A percentile compares a stretch with the other conserved stretches of the same genome.
Conservation (phyloP, 257 asterid genomes). For the Buddleja alternifolia region DNA sequence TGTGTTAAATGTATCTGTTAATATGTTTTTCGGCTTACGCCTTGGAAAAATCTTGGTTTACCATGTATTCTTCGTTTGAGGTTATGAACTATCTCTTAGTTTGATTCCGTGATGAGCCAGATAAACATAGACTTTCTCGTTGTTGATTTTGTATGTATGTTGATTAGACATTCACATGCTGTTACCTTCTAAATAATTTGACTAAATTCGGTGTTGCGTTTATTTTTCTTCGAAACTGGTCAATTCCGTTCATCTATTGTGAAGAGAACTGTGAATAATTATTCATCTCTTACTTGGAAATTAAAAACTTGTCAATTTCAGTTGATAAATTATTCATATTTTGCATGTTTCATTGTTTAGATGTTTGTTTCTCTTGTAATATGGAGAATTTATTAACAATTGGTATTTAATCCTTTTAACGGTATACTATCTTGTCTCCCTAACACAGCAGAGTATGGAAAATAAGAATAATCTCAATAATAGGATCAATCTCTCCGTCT, state of each 20-base stretch:
- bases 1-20: not conserved
- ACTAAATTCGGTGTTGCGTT: not conserved
- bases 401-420: not conserved
- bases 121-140: not conserved
- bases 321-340: not conserved
- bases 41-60: not conserved
- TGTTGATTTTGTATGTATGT: not conserved
- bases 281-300: conserved; percentile 1
- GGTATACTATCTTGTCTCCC: not conserved
- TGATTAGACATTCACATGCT: not conserved
- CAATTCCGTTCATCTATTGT: not conserved
- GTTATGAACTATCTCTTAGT: not conserved
- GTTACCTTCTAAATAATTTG: not conserved
- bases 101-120: not conserved
- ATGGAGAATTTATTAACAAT: not conserved
- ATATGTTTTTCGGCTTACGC: conserved; percentile 10
- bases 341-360: not conserved
- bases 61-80: conserved; percentile 9
- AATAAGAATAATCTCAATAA: not conserved
- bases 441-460: not conserved
- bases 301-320: not conserved
- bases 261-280: not conserved
- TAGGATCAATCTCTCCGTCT: not conserved
- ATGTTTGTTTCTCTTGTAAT: conserved; percentile 9
- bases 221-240: not conserved